Conservation (phyloP, 805 yeast species). For the Candida dajiaensis region DNA sequence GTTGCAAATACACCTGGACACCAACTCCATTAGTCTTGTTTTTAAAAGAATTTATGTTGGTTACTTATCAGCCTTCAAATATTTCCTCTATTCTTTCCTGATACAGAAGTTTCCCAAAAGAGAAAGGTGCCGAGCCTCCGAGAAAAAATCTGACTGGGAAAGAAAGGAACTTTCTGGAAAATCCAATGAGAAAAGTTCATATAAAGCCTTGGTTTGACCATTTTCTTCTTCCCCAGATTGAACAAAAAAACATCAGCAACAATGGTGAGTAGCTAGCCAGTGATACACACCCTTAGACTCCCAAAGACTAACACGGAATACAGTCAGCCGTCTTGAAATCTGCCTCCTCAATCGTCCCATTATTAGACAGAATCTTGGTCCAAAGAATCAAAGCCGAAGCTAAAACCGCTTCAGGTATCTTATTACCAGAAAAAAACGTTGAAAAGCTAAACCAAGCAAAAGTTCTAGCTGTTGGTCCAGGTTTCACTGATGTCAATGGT, state of each 20-base stretch:
- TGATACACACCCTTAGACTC: background rate
- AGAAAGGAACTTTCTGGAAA: background rate
- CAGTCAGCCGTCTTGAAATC: conserved; percentile 63
- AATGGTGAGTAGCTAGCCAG: background rate
- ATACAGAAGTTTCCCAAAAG: background rate
- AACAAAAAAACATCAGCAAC: background rate
- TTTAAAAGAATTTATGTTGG: no score
- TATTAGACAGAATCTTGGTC: conserved; percentile 92
- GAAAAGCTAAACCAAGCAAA: conserved; percentile 90
- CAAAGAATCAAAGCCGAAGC: conserved; percentile 90
- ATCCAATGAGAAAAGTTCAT: background rate
- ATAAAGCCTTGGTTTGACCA: background rate
- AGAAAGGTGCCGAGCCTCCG: background rate
- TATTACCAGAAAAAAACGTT: conserved; percentile 93
- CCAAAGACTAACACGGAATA: background rate
- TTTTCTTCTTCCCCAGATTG: background rate
- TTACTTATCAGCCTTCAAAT: no score
- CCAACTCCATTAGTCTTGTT: no score
- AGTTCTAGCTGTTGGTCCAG: conserved; percentile 95
- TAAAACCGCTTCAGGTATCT: conserved; percentile 88
- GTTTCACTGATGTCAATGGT: conserved; percentile 73
- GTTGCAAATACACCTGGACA: no score
- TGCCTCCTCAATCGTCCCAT: conserved; percentile 84
- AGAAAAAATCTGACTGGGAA: background rate
- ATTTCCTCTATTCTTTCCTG: background rate